Conservation (phyloP, 768 basidiomycete genomes). For the Pulveroboletus sp. region DNA sequence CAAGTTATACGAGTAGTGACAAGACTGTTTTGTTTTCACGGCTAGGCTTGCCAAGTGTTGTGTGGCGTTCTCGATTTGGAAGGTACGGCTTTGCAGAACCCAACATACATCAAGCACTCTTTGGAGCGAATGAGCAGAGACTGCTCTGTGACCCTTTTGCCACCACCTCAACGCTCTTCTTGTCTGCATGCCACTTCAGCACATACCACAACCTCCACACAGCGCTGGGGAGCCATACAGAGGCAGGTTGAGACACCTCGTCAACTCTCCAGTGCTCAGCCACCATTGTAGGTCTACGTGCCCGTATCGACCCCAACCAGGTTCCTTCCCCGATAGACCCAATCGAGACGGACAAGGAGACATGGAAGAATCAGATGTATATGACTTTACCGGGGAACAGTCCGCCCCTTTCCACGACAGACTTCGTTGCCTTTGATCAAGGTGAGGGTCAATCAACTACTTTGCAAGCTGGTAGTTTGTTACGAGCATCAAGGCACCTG, state of each 20-base stretch:
- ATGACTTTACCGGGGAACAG: slow-evolving; percentile 57
- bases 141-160: neutral
- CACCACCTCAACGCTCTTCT: neutral
- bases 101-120: neutral
- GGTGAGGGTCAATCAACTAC: slow-evolving; percentile 36
- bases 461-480: neutral
- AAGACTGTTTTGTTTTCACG: too few species aligned
- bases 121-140: slow-evolving; percentile 4
- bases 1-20: too few species aligned
- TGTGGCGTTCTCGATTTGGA: slow-evolving; percentile 10
- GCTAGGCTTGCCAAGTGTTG: too few species aligned
- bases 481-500: neutral
- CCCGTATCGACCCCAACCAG: slow-evolving; percentile 81
- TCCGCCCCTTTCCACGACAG: slow-evolving; percentile 81
- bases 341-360: slow-evolving; percentile 71
- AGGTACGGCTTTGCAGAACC: neutral
- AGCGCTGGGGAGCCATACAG: slow-evolving; percentile 48
- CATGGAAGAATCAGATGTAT: slow-evolving; percentile 71
- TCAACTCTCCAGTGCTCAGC: slow-evolving; percentile 1
- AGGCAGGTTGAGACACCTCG: slow-evolving; percentile 24
- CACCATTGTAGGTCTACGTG: slow-evolving; percentile 55
- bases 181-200: slow-evolving; percentile 20
- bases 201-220: slow-evolving; percentile 58
- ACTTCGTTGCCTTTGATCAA: slow-evolving; percentile 89
- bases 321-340: slow-evolving; percentile 87